Conservation (phyloP, 2,329 filamentous ascomycete genomes). For the Aureobasidium leucospermi region DNA sequence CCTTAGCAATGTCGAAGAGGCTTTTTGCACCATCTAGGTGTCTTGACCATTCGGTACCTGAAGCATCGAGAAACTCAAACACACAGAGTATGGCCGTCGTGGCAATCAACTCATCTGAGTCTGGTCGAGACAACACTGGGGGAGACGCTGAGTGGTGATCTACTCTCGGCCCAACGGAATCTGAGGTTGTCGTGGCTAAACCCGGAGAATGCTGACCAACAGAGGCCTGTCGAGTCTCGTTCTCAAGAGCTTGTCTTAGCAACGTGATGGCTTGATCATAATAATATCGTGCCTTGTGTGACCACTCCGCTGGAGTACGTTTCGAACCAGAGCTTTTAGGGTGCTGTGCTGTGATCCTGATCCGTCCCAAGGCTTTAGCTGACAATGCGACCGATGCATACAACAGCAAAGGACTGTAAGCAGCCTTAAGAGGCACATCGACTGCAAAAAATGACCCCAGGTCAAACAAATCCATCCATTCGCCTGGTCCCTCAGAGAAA, state of each 20-base stretch:
- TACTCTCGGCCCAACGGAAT: background rate
- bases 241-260: slow-evolving; percentile 26
- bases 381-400: slow-evolving; percentile 54
- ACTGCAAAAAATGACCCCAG: slow-evolving; percentile 53
- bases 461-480: slow-evolving; percentile 54
- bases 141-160: background rate
- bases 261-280: slow-evolving; percentile 43
- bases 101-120: slow-evolving; percentile 54
- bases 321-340: slow-evolving; percentile 9
- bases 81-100: slow-evolving; percentile 60
- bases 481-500: slow-evolving; percentile 52
- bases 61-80: slow-evolving; percentile 61
- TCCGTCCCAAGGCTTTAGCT: slow-evolving; percentile 52
- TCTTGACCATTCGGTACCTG: slow-evolving; percentile 54
- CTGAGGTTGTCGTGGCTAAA: slow-evolving; percentile 31
- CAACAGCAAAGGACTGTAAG: slow-evolving; percentile 41
- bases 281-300: slow-evolving; percentile 52
- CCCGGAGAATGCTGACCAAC: background rate
- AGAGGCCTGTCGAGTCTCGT: slow-evolving; percentile 17
- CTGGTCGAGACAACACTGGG: slow-evolving; percentile 29
- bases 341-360: slow-evolving; percentile 22
- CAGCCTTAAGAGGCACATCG: slow-evolving; percentile 51
- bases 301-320: slow-evolving; percentile 42
- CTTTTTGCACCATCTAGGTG: slow-evolving; percentile 61
- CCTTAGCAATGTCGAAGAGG: slow-evolving; percentile 49